Evolutionary conservation across 1,284 basidiomycete species (phyloP), one percentile per base, ranked within the genome.

Genomic region (Ustilago trichophora): DNA sequence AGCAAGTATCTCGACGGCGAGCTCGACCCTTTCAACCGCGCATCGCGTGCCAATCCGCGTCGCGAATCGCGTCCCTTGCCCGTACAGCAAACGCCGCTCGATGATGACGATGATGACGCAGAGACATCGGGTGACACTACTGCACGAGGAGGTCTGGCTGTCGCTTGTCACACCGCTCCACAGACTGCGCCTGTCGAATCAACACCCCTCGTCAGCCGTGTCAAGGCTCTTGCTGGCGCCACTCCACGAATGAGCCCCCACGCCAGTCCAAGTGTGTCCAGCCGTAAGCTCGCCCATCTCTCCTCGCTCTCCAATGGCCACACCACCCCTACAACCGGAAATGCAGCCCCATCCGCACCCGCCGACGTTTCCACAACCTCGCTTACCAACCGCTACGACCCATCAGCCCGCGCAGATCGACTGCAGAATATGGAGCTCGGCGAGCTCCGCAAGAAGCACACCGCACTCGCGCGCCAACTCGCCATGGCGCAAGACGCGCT

Each of bases 1-100:
- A 47, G 37, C 59, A 69, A 63, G 32, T 69, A 69, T 29, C 59
- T 69, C 26, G 59, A 69, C 16, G 51, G 59, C 26, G 66, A 63
- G 22, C 54, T 69, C 34, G 66, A 69, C 22, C 66, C 66, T 15
- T 69, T 69, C 55, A 69, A 69, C 36, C 59, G 59, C 15, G 59
- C 51, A 10, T 58, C 66, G 8, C 66, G 66, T 21, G 50, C 50
- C 16, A 59, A 69, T 13, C 45, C 42, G 5, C 54, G 66, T 12
- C 35, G 58, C 13, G 59, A 69, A n/a, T 69, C 66, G 11, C 50
- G 66, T 38, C 66, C 66, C 3, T 51, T 69, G n/a, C 55, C 66
- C 5, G 59, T 34, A 4, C 55, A 45, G 26, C 54, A 45, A 10
- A 27, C 24, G 29, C 33, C 29, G 3, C 32, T 19, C 16, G 36